Evolutionary conservation across 1,284 basidiomycete species (phyloP).

Genomic region (Acaromyces ingoldii): DNA sequence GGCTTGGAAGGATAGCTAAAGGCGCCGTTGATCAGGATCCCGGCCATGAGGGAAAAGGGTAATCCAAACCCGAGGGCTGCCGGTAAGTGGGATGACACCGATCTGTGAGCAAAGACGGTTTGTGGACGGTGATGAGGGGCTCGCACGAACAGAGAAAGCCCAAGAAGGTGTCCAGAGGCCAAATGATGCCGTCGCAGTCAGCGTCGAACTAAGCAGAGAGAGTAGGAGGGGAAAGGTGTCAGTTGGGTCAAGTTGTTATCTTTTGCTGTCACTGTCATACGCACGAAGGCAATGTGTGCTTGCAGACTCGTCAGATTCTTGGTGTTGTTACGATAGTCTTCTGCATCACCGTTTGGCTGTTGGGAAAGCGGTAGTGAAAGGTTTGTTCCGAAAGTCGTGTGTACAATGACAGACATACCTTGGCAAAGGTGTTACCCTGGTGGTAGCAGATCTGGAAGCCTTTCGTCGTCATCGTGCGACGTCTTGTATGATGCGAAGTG

Average conservation of each 20-base stretch:
- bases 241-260: neutral
- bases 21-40: constrained; percentile 53
- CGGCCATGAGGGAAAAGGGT: constrained; percentile 53
- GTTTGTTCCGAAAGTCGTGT: too few species aligned
- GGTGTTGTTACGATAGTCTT: constrained; percentile 26
- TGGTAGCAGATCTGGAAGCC: too few species aligned
- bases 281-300: constrained; percentile 4
- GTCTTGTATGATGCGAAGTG: too few species aligned
- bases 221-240: neutral
- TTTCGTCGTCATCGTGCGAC: too few species aligned
- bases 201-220: constrained; percentile 56
- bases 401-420: too few species aligned
- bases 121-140: too few species aligned
- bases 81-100: too few species aligned
- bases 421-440: too few species aligned
- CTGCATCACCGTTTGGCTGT: constrained; percentile 22
- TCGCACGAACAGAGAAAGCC: constrained; percentile 54
- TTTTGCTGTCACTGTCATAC: neutral
- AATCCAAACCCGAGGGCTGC: constrained; percentile 56
- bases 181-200: constrained; percentile 58
- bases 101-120: too few species aligned
- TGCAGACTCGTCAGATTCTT: constrained; percentile 50
- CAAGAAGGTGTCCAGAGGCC: constrained; percentile 59
- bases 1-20: constrained; percentile 33
- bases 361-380: too few species aligned